A percentile compares a stretch with the other conserved stretches of the same genome.
Evolutionary conservation across 139 green algal genomes (phyloP).

Genomic region (Micromonas commoda): DNA sequence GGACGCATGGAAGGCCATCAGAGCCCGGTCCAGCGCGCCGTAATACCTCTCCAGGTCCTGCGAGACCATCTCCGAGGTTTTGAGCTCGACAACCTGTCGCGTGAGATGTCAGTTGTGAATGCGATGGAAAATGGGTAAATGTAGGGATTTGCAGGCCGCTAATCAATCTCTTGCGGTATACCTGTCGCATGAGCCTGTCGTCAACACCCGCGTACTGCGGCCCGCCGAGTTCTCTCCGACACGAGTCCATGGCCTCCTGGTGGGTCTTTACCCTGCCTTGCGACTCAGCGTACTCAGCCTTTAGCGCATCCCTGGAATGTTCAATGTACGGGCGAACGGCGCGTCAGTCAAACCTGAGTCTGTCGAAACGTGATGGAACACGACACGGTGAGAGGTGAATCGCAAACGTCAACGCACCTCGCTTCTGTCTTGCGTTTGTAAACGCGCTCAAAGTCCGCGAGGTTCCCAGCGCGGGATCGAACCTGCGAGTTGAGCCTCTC

Average conservation of each 20-base stretch:
- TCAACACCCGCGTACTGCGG: constrained; percentile 68
- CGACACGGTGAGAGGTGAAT: background rate
- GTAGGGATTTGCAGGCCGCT: too few species aligned
- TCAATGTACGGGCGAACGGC: too few species aligned
- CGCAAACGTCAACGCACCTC: background rate
- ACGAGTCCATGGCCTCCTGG: background rate
- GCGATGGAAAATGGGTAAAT: too few species aligned
- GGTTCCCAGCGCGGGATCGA: too few species aligned
- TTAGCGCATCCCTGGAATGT: background rate
- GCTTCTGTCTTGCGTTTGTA: too few species aligned
- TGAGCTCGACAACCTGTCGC: constrained; percentile 50
- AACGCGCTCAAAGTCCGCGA: too few species aligned
- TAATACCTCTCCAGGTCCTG: constrained; percentile 89
- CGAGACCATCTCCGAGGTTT: constrained; percentile 80
- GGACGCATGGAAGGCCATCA: constrained; percentile 87
- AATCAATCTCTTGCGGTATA: too few species aligned
- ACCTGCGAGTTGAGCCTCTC: constrained; percentile 25
- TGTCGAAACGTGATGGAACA: too few species aligned
- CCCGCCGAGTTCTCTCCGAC: constrained; percentile 39
- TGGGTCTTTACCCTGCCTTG: constrained; percentile 23
- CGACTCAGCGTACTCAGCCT: constrained; percentile 13
- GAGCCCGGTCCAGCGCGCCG: constrained; percentile 83
- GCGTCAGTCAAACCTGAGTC: too few species aligned
- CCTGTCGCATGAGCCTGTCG: too few species aligned
- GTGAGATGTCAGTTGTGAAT: too few species aligned